phyloP scores from a whole-genome alignment of 163 green algal genomes.

The Volvox carteri region DNA sequence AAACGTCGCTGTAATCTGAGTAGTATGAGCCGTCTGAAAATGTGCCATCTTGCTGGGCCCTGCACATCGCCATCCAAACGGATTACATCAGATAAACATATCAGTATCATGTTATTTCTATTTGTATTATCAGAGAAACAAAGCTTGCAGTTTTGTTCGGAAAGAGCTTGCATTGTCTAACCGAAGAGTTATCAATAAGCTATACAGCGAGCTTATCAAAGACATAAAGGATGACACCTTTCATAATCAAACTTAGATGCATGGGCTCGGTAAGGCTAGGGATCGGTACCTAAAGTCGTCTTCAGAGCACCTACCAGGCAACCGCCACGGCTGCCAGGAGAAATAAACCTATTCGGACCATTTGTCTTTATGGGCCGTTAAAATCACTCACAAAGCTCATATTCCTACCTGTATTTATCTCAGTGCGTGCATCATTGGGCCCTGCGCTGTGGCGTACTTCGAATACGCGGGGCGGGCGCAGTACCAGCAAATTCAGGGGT shows the following conservation, averaged over 20 bases:
- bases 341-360: not conserved
- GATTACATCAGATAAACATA: not conserved
- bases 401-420: slow-evolving; percentile 22
- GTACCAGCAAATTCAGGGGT: not conserved
- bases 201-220: too few relatives aligned
- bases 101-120: too few relatives aligned
- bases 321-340: not conserved
- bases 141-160: too few relatives aligned
- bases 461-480: not conserved
- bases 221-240: too few relatives aligned
- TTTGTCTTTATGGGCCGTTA: not conserved
- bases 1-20: not conserved
- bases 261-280: too few relatives aligned
- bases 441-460: slow-evolving; percentile 9
- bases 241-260: too few relatives aligned
- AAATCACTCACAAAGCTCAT: not conserved
- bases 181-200: not conserved
- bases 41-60: not conserved
- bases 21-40: too few relatives aligned
- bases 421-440: not conserved
- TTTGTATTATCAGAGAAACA: too few relatives aligned
- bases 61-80: not conserved
- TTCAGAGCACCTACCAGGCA: slow-evolving; percentile 12
- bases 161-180: slow-evolving; percentile 1
- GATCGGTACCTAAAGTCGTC: not conserved